Evolutionary conservation across 352 stramenopile genomes (phyloP).

Genomic region (Phytophthora fragariaefolia): DNA sequence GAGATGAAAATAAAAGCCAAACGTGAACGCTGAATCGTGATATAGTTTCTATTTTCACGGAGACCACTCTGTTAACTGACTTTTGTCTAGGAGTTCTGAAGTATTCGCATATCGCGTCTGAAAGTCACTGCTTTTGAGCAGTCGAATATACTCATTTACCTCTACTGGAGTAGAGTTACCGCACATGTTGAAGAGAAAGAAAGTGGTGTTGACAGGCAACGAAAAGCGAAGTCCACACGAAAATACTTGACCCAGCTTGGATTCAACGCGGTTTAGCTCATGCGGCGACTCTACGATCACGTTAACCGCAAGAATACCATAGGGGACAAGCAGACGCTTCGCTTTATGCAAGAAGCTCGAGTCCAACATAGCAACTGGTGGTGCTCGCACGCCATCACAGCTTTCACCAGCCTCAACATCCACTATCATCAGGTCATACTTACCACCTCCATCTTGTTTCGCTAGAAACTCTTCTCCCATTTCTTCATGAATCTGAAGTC

Average conservation of each 20-base stretch:
- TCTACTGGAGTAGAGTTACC: constrained; percentile 2
- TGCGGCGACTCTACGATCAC: constrained; percentile 56
- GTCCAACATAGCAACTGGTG: constrained; percentile 50
- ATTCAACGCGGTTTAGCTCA: constrained; percentile 38
- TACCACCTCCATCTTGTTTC: constrained; percentile 14
- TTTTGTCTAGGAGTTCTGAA: constrained; percentile 25
- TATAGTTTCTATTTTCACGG: constrained; percentile 2
- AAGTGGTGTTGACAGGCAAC: constrained; percentile 46
- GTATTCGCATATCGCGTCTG: constrained; percentile 38
- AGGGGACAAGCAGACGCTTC: constrained; percentile 34
- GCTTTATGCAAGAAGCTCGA: constrained; percentile 40
- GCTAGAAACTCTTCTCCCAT: constrained; percentile 55
- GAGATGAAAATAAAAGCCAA: constrained; percentile 16
- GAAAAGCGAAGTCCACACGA: constrained; percentile 35
- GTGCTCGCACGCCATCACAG: constrained; percentile 45
- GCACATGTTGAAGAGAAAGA: constrained; percentile 44
- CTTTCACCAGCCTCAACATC: constrained; percentile 69
- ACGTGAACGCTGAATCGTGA: constrained; percentile 11
- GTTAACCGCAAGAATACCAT: constrained; percentile 61
- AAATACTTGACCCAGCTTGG: constrained; percentile 39
- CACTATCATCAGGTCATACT: constrained; percentile 58
- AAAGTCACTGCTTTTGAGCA: constrained; percentile 27
- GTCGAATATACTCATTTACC: constrained; percentile 15
- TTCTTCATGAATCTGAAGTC: constrained; percentile 48
- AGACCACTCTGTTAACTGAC: constrained; percentile 22